Conservation (phyloP, 2,329 filamentous ascomycete genomes). For the Fusarium keratoplasticum region DNA sequence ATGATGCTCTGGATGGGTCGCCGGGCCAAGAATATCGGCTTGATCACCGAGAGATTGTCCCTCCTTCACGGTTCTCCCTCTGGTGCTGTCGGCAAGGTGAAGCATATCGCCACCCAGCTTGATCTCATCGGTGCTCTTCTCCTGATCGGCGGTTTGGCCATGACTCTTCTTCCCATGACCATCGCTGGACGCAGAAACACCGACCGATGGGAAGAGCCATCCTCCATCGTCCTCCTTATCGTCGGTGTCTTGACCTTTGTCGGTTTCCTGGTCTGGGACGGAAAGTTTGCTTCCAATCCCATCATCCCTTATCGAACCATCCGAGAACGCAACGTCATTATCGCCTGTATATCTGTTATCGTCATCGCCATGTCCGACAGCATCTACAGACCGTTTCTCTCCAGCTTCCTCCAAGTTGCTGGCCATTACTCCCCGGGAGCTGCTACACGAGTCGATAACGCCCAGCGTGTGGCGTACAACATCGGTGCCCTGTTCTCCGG, state of each 20-base stretch:
- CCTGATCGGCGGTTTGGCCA: slow-evolving; percentile 25
- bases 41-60: neutral
- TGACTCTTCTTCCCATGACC: slow-evolving; percentile 31
- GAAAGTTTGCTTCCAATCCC: slow-evolving; percentile 18
- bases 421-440: slow-evolving; percentile 29
- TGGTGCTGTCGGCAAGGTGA: neutral
- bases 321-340: slow-evolving; percentile 29
- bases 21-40: slow-evolving; percentile 8
- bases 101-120: slow-evolving; percentile 15
- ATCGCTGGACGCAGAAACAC: slow-evolving; percentile 31
- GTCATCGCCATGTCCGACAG: slow-evolving; percentile 36
- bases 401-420: slow-evolving; percentile 26
- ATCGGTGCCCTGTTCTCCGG: slow-evolving; percentile 15
- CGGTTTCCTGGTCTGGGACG: slow-evolving; percentile 24
- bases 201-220: slow-evolving; percentile 25
- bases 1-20: slow-evolving; percentile 36
- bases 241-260: slow-evolving; percentile 20
- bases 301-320: slow-evolving; percentile 34
- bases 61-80: slow-evolving; percentile 12
- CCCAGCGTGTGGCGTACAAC: slow-evolving; percentile 27
- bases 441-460: slow-evolving; percentile 27
- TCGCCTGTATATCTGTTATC: slow-evolving; percentile 25
- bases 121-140: slow-evolving; percentile 28
- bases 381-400: slow-evolving; percentile 27
- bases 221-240: slow-evolving; percentile 25